Evolutionary conservation across 345 rosid genomes (phyloP).

Genomic region (Citrus maxima): DNA sequence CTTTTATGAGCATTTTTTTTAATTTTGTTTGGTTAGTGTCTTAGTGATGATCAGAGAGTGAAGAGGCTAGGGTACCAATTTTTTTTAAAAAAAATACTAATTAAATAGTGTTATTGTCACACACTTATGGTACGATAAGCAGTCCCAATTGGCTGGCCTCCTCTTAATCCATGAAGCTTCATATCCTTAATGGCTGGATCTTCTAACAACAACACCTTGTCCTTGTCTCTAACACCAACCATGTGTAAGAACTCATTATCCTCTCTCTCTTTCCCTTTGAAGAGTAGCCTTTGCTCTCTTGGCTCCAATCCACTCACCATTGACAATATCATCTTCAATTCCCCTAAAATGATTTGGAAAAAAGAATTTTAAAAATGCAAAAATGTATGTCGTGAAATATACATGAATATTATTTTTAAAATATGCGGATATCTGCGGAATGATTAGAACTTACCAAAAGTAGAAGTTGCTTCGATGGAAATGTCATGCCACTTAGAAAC

Average conservation of each 20-base stretch:
- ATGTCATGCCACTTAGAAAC: constrained; percentile 65
- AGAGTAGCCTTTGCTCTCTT: constrained; percentile 73
- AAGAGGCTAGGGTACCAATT: neutral
- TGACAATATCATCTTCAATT: constrained; percentile 76
- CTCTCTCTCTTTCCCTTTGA: constrained; percentile 91
- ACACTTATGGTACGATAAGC: constrained; percentile 57
- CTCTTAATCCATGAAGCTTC: constrained; percentile 51
- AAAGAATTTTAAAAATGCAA: no score
- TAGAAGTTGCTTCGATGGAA: constrained; percentile 77
- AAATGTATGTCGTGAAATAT: no score
- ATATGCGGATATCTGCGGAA: no score
- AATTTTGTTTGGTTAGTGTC: neutral
- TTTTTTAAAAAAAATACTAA: neutral
- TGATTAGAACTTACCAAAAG: constrained; percentile 54
- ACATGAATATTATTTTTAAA: no score
- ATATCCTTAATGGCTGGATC: constrained; percentile 82
- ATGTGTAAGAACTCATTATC: constrained; percentile 76
- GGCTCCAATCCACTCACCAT: constrained; percentile 70
- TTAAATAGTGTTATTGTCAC: neutral
- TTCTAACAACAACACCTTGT: constrained; percentile 73
- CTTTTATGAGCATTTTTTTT: neutral
- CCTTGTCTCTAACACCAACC: constrained; percentile 88
- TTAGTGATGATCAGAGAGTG: constrained; percentile 10
- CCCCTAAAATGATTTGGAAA: constrained; percentile 36
- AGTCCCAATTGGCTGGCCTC: constrained; percentile 28